Evolutionary conservation across 306 rosid genomes (phyloP), one percentile per base, ranked within the genome.

Genomic region (Ochetophila trinervis): DNA sequence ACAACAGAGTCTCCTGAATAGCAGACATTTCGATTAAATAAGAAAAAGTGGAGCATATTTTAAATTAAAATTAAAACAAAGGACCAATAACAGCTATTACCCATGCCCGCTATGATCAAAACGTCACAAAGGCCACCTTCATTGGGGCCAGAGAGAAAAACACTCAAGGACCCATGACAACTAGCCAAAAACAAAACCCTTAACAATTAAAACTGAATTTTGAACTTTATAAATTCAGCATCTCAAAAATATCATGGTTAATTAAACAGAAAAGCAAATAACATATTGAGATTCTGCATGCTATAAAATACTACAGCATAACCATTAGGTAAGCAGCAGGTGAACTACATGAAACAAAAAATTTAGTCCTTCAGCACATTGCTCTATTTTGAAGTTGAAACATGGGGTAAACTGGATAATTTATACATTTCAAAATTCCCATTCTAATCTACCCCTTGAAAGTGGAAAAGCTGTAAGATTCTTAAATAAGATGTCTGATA

Each of bases 1-100:
- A 72, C 91, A 83, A 66, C 97, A 87, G 52, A 84, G 80, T 71
- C 80, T 86, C 82, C 99, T 93, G 88, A 47, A 85, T 54, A 74
- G 68, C 59, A 73, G 57, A 16, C 52, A 65, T 24, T 60, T 30
- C 11, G 17, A 50, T 50, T 50, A 9, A n/a, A 15, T 6, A 18
- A 19, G 54, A 16, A 2, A 50, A 3, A 50, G 19, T 17, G 2
- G 9, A 6, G 54, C 54, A 16, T 49, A 49, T 50, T 15, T 50
- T 50, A n/a, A n/a, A n/a, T 13, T 0, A 16, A 50, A 50, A 50
- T 14, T 19, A 50, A 3, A 50, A n/a, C 54, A 50, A 4, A 50
- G 17, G 11, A 5, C 8, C 54, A 50, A 47, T 17, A 8, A 8
- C 2, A 6, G 45, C 45, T 6, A 40, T 40, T 8, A 40, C 15